Percentiles rank a stretch among this genome's conserved stretches.
phyloP scores from a whole-genome alignment of 2,329 filamentous ascomycete species.

The Diaporthe sp. region DNA sequence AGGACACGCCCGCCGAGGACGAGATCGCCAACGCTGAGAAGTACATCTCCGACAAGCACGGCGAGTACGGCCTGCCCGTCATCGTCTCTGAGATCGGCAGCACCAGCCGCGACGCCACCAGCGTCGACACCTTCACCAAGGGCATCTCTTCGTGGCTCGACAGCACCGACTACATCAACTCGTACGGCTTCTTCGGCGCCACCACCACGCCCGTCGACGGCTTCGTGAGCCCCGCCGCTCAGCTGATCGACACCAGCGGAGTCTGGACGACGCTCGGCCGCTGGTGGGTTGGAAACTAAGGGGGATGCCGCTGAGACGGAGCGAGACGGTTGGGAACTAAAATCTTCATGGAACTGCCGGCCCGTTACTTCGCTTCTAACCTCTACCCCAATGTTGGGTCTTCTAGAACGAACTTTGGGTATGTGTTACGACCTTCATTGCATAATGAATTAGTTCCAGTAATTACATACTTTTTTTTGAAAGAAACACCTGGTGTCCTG shows the following conservation, averaged over 20 bases:
- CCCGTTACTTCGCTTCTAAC: slow-evolving; percentile 21
- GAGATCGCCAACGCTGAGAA: slow-evolving; percentile 51
- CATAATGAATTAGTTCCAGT: slow-evolving; percentile 21
- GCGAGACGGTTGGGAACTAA: not conserved
- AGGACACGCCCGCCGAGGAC: slow-evolving; percentile 47
- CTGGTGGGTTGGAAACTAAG: slow-evolving; percentile 11
- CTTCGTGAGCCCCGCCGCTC: slow-evolving; percentile 61
- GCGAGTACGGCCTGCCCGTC: slow-evolving; percentile 52
- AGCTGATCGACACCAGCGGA: slow-evolving; percentile 59
- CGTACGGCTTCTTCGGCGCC: slow-evolving; percentile 61
- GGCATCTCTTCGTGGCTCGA: slow-evolving; percentile 59
- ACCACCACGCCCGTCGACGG: slow-evolving; percentile 56
- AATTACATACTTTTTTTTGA: slow-evolving; percentile 32
- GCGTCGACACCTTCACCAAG: slow-evolving; percentile 56
- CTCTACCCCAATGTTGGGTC: not conserved
- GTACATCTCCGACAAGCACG: slow-evolving; percentile 53
- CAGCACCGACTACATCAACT: slow-evolving; percentile 54
- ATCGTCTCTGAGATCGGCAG: slow-evolving; percentile 58
- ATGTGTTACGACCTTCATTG: slow-evolving; percentile 23
- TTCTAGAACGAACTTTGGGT: slow-evolving; percentile 30
- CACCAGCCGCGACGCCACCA: slow-evolving; percentile 52
- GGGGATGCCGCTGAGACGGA: slow-evolving; percentile 8
- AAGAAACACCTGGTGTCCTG: not conserved
- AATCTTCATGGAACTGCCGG: slow-evolving; percentile 15
- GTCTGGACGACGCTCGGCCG: slow-evolving; percentile 51